phyloP scores from a whole-genome alignment of 140 eudicot genomes.

The Erigeron philadelphicus region DNA sequence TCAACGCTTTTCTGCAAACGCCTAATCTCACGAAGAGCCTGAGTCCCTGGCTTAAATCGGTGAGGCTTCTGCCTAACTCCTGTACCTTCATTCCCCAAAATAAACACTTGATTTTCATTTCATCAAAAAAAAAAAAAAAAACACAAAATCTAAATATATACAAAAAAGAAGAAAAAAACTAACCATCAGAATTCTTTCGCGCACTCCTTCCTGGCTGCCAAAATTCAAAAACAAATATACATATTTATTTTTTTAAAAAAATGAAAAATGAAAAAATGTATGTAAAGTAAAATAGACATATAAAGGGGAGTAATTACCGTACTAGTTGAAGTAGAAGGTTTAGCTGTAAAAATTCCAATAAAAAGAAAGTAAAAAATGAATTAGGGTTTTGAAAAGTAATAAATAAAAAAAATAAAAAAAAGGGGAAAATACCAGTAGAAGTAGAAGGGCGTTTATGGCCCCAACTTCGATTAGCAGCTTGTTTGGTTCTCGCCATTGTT shows the following conservation, averaged over 20 bases:
- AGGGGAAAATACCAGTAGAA: background rate
- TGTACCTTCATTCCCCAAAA: slow-evolving; percentile 9
- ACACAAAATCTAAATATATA: background rate
- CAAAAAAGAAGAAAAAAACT: background rate
- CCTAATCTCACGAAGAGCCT: slow-evolving; percentile 68
- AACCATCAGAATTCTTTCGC: background rate
- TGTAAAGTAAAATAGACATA: no score
- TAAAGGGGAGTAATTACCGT: slow-evolving; percentile 4
- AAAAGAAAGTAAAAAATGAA: background rate
- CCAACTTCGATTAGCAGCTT: slow-evolving; percentile 32
- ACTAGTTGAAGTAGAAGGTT: slow-evolving; percentile 26
- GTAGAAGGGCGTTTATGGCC: slow-evolving; percentile 7
- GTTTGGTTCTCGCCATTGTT: slow-evolving; percentile 42
- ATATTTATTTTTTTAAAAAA: no score
- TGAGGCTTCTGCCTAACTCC: slow-evolving; percentile 14
- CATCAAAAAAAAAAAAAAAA: background rate
- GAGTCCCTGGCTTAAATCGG: slow-evolving; percentile 56
- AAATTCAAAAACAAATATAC: background rate
- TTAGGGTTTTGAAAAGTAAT: slow-evolving; percentile 30
- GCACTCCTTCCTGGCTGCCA: no score
- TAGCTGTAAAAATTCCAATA: slow-evolving; percentile 1
- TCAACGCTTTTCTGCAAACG: slow-evolving; percentile 44
- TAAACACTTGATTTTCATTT: background rate
- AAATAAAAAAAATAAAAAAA: background rate
- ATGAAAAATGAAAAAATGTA: no score